phyloP scores from a whole-genome alignment of 2,329 filamentous ascomycete species.

The Whalleya microplaca region DNA sequence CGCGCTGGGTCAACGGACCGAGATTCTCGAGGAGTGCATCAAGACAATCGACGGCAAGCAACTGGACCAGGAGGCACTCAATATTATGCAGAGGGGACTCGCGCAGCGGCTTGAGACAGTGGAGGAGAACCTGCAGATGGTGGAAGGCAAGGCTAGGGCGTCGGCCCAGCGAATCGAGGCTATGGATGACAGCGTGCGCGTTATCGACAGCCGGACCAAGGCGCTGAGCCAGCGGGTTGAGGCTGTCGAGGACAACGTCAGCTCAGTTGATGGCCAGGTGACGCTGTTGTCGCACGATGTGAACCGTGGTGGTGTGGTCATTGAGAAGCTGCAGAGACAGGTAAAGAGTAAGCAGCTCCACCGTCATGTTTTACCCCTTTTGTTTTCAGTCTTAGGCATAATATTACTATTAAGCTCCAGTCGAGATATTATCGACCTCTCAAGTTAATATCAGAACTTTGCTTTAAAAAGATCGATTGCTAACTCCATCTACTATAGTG shows the following conservation, averaged over 20 bases:
- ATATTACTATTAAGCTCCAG: too few species aligned
- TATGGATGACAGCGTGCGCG: conserved; percentile 32
- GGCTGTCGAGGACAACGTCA: conserved; percentile 30
- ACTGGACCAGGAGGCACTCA: conserved; percentile 33
- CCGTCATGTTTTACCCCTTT: not conserved
- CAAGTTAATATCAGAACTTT: too few species aligned
- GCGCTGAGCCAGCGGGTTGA: conserved; percentile 31
- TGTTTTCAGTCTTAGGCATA: not conserved
- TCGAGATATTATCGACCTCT: too few species aligned
- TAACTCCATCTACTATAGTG: conserved; percentile 16
- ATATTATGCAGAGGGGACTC: conserved; percentile 27
- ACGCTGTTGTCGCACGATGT: conserved; percentile 33
- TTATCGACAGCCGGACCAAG: conserved; percentile 31
- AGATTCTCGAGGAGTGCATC: conserved; percentile 31
- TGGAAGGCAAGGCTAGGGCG: conserved; percentile 27
- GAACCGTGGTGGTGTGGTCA: conserved; percentile 26
- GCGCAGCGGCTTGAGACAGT: conserved; percentile 28
- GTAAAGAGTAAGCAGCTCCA: conserved; percentile 24
- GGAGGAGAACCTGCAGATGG: conserved; percentile 22
- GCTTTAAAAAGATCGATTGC: not conserved
- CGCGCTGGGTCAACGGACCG: conserved; percentile 28
- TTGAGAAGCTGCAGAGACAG: conserved; percentile 31
- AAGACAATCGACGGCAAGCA: conserved; percentile 32
- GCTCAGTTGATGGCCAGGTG: conserved; percentile 28
- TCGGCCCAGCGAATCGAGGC: conserved; percentile 31